Evolutionary conservation across 1,139 yeast genomes (phyloP).

Genomic region (Scheffersomyces parashehatae): DNA sequence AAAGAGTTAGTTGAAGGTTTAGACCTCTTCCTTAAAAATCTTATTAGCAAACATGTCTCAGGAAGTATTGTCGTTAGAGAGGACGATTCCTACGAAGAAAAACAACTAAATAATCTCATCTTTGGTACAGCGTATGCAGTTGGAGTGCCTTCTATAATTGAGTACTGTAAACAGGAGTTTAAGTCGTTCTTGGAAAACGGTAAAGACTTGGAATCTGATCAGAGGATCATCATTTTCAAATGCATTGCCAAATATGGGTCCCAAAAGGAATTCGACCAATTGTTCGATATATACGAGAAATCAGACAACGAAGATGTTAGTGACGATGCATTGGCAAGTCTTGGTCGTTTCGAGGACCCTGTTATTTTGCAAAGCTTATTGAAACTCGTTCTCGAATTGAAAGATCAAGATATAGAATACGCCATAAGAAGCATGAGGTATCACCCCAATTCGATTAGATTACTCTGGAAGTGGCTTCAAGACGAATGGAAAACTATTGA

Average conservation of each 20-base stretch:
- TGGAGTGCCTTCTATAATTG: slow-evolving; percentile 11
- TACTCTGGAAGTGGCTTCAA: slow-evolving; percentile 16
- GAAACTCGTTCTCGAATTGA: slow-evolving; percentile 8
- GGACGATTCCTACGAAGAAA: slow-evolving; percentile 15
- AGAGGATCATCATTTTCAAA: slow-evolving; percentile 13
- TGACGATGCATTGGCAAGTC: slow-evolving; percentile 16
- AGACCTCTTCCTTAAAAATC: slow-evolving; percentile 12
- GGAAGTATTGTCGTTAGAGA: slow-evolving; percentile 8
- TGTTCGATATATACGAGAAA: slow-evolving; percentile 13
- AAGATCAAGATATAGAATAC: slow-evolving; percentile 16
- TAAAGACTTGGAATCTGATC: slow-evolving; percentile 15
- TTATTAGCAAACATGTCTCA: slow-evolving; percentile 7
- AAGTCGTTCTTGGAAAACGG: slow-evolving; percentile 13
- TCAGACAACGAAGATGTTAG: slow-evolving; percentile 15
- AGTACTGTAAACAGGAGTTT: slow-evolving; percentile 11
- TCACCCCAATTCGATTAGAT: slow-evolving; percentile 12
- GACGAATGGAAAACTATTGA: slow-evolving; percentile 15
- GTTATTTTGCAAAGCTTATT: slow-evolving; percentile 11
- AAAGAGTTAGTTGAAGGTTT: slow-evolving; percentile 9
- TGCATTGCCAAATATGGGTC: slow-evolving; percentile 14
- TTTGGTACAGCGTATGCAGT: slow-evolving; percentile 11
- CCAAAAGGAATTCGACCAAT: slow-evolving; percentile 10
- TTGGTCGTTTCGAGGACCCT: slow-evolving; percentile 14
- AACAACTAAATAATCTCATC: slow-evolving; percentile 15
- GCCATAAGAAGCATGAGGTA: slow-evolving; percentile 16